Conservation (phyloP, 1,139 yeast species). For the Yamadazyma pseudoaaseri region DNA sequence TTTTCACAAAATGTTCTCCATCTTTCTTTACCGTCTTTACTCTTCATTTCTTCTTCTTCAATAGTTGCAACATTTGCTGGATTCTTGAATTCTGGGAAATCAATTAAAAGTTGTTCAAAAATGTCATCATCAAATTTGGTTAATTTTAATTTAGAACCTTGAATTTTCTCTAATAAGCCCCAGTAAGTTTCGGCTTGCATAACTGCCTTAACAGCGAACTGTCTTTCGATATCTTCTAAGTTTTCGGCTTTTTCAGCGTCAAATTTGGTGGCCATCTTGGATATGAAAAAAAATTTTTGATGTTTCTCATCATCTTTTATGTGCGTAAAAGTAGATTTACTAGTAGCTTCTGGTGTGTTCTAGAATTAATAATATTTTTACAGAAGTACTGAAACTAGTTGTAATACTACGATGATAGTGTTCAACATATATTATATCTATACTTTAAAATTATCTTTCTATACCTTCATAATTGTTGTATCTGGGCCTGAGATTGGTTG, state of each 20-base stretch:
- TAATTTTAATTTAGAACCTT: constrained; percentile 75
- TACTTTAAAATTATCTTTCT: no score
- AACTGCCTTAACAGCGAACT: constrained; percentile 97
- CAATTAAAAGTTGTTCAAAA: constrained; percentile 60
- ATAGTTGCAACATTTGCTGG: constrained; percentile 56
- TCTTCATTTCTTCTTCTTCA: constrained; percentile 80
- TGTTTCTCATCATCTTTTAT: background rate
- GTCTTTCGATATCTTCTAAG: constrained; percentile 79
- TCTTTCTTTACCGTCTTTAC: constrained; percentile 72
- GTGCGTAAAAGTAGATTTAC: background rate
- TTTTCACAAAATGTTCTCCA: constrained; percentile 90
- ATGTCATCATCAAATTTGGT: constrained; percentile 85
- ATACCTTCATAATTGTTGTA: no score
- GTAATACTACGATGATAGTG: no score
- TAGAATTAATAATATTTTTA: no score
- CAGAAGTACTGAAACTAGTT: no score
- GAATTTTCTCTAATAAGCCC: constrained; percentile 69
- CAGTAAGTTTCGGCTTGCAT: constrained; percentile 95
- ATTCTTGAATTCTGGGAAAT: constrained; percentile 81
- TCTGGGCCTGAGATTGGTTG: no score
- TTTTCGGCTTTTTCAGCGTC: constrained; percentile 60
- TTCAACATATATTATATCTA: no score
- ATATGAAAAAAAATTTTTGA: constrained; percentile 2
- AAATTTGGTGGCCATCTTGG: constrained; percentile 28
- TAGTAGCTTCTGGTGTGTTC: background rate